phyloP scores from a whole-genome alignment of 1,284 basidiomycete species.

The Rhodotorula sp. region DNA sequence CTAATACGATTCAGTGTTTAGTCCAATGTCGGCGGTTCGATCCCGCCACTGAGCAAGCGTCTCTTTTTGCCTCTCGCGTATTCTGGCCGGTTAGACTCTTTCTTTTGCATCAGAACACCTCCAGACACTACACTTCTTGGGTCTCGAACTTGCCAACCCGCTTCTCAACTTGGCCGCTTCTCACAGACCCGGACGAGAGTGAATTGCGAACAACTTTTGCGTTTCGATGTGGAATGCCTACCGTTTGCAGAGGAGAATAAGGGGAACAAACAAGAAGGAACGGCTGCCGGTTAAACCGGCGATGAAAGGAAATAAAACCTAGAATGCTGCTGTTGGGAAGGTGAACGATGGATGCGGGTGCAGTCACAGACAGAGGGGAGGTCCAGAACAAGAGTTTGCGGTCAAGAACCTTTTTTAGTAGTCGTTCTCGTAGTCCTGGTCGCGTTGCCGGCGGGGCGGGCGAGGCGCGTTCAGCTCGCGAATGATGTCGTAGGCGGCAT shows the following conservation, averaged over 20 bases:
- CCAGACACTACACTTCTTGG: too few species aligned
- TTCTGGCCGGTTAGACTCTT: neutral
- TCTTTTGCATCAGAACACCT: too few species aligned
- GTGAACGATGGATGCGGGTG: neutral
- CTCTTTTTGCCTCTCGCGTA: neutral
- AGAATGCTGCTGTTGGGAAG: too few species aligned
- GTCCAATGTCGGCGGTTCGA: slow-evolving; percentile 20
- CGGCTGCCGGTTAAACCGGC: too few species aligned
- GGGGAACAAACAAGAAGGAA: too few species aligned
- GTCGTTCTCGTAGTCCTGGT: slow-evolving; percentile 8
- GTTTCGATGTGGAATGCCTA: too few species aligned
- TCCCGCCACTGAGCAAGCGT: slow-evolving; percentile 16
- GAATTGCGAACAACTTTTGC: too few species aligned
- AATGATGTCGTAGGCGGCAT: slow-evolving; percentile 29
- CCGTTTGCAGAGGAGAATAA: too few species aligned
- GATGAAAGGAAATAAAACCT: too few species aligned
- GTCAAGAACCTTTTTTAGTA: neutral
- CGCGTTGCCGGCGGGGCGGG: slow-evolving; percentile 12
- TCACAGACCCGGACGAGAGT: too few species aligned
- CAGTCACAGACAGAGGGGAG: neutral
- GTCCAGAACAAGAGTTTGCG: neutral
- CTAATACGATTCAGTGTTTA: neutral
- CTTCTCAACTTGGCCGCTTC: too few species aligned
- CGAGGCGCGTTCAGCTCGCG: slow-evolving; percentile 33
- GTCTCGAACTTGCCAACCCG: neutral